Evolutionary conservation across 2,329 filamentous ascomycete genomes (phyloP).

Genomic region (Coleophoma eucalyptorum): DNA sequence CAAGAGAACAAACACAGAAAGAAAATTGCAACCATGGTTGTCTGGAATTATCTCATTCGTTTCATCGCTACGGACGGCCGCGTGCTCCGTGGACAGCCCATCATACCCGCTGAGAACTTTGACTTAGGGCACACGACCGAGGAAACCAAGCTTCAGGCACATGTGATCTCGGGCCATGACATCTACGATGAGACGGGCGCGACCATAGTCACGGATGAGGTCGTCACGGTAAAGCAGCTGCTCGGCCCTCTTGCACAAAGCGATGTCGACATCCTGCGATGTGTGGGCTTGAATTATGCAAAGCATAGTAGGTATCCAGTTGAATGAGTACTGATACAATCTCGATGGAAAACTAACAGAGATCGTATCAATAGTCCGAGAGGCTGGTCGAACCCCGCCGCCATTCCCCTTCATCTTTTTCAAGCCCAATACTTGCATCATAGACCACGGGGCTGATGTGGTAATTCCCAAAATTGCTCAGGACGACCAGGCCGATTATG

Average conservation of each 20-base stretch:
- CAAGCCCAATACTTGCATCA: conserved; percentile 38
- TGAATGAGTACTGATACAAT: not conserved
- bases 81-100: conserved; percentile 47
- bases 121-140: conserved; percentile 45
- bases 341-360: not conserved
- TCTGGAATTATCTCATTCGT: conserved; percentile 50
- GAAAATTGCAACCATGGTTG: conserved; percentile 6
- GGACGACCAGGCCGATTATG: conserved; percentile 40
- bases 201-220: conserved; percentile 48
- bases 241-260: conserved; percentile 45
- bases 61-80: conserved; percentile 48
- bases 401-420: conserved; percentile 48
- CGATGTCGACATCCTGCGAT: conserved; percentile 53
- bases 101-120: conserved; percentile 38
- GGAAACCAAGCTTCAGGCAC: conserved; percentile 44
- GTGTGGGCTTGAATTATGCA: conserved; percentile 56
- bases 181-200: conserved; percentile 41
- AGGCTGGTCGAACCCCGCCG: conserved; percentile 47
- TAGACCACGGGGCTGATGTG: conserved; percentile 31
- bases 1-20: too few species aligned
- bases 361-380: conserved; percentile 40
- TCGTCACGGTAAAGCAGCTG: conserved; percentile 48
- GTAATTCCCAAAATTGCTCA: conserved; percentile 45
- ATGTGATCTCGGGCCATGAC: conserved; percentile 45
- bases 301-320: conserved; percentile 46